A percentile compares a stretch with the other conserved stretches of the same genome.
Conservation (phyloP, 495 filamentous ascomycete genomes). For the Tricharina praecox region DNA sequence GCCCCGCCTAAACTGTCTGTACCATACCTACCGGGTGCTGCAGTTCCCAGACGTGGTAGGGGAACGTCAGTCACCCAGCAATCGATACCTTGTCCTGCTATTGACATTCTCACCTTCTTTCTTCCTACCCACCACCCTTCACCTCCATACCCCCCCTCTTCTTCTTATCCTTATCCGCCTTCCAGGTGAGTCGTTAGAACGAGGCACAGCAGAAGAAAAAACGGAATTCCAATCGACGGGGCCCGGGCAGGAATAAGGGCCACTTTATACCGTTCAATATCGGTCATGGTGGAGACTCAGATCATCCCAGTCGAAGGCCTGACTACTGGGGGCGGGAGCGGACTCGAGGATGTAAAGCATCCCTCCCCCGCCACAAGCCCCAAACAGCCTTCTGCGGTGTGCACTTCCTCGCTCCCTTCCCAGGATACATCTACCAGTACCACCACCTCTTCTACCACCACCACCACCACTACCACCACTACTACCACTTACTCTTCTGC, state of each 20-base stretch:
- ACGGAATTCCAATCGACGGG: not conserved
- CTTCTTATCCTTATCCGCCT: too few relatives aligned
- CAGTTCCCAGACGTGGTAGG: too few relatives aligned
- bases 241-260: not conserved
- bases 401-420: not conserved
- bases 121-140: not conserved
- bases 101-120: not conserved
- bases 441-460: not conserved
- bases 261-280: slow-evolving; percentile 1
- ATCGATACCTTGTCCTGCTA: not conserved
- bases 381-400: not conserved
- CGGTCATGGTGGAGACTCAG: slow-evolving; percentile 3
- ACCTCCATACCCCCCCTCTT: not conserved
- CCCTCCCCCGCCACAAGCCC: slow-evolving; percentile 2
- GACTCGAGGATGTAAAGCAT: slow-evolving; percentile 6
- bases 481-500: not conserved
- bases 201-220: not conserved
- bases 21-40: too few relatives aligned
- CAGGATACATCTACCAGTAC: not conserved
- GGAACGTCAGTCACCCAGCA: too few relatives aligned
- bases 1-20: too few relatives aligned
- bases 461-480: not conserved
- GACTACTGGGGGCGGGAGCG: not conserved
- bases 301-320: not conserved
- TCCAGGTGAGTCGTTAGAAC: too few relatives aligned